Conservation (phyloP, 768 basidiomycete genomes). For the Amanita molliuscula region DNA sequence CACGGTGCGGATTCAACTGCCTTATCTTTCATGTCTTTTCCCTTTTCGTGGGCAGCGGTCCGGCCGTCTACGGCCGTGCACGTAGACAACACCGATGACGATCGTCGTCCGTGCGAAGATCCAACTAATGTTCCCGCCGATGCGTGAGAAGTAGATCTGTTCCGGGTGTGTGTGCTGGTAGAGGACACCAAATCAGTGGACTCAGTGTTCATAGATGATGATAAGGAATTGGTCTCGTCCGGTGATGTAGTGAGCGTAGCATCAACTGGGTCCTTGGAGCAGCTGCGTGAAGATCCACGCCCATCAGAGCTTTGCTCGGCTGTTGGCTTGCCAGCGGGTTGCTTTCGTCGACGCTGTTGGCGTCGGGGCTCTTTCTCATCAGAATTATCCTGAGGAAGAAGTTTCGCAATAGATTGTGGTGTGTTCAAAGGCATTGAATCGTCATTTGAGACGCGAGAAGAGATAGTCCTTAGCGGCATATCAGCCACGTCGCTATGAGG, state of each 20-base stretch:
- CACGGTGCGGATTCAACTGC: not conserved
- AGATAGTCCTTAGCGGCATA: not conserved
- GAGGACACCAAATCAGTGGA: not conserved
- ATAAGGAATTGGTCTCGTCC: conserved; percentile 3
- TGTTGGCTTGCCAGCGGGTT: not conserved
- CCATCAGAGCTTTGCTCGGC: not conserved
- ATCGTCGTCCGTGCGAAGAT: conserved; percentile 19
- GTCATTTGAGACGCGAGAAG: not conserved
- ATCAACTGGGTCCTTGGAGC: conserved; percentile 7
- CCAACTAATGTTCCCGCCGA: conserved; percentile 26
- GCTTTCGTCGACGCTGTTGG: conserved; percentile 5
- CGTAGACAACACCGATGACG: conserved; percentile 27
- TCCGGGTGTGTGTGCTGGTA: conserved; percentile 19
- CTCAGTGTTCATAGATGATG: not conserved
- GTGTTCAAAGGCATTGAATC: conserved; percentile 1
- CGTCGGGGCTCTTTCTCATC: conserved; percentile 6
- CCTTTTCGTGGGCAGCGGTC: conserved; percentile 15
- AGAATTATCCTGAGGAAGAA: conserved; percentile 4
- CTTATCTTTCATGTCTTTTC: conserved; percentile 4
- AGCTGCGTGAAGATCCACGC: conserved; percentile 5
- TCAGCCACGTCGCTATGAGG: not conserved
- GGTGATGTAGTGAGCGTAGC: conserved; percentile 2
- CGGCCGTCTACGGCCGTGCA: conserved; percentile 23
- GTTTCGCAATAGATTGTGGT: not conserved
- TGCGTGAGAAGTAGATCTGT: conserved; percentile 27